Conservation (phyloP, 331 rosid species). For the Spiraea crenata region DNA sequence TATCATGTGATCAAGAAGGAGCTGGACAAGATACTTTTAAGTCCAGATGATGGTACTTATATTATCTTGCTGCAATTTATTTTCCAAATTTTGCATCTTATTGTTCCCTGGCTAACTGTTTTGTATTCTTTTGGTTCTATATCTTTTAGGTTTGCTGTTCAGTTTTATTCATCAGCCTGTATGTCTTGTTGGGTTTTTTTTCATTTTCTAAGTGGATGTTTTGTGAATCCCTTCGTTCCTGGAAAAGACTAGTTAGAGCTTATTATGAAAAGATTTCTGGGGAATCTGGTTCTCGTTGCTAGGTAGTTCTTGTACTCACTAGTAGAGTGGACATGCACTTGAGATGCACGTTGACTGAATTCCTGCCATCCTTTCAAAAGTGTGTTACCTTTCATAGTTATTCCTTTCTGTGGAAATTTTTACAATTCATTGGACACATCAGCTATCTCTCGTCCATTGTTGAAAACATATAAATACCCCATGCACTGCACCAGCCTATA, state of each 20-base stretch:
- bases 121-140: background rate
- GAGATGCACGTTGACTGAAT: background rate
- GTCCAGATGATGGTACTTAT: conserved; percentile 43
- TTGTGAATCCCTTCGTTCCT: background rate
- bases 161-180: background rate
- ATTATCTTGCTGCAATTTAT: conserved; percentile 3
- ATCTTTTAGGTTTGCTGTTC: conserved; percentile 17
- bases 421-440: background rate
- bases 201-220: background rate
- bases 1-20: conserved; percentile 57
- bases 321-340: background rate
- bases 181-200: background rate
- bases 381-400: background rate
- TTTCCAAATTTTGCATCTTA: background rate
- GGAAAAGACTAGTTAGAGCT: background rate
- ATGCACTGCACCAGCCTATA: background rate
- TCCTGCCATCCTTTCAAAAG: background rate
- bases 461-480: background rate
- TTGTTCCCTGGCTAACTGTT: background rate
- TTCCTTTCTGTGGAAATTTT: background rate
- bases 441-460: background rate
- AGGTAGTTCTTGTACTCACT: conserved; percentile 10
- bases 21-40: conserved; percentile 51
- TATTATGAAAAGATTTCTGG: background rate
- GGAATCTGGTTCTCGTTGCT: conserved; percentile 6